Evolutionary conservation across 345 rosid genomes (phyloP).

Genomic region (Aquilaria yunnanensis): DNA sequence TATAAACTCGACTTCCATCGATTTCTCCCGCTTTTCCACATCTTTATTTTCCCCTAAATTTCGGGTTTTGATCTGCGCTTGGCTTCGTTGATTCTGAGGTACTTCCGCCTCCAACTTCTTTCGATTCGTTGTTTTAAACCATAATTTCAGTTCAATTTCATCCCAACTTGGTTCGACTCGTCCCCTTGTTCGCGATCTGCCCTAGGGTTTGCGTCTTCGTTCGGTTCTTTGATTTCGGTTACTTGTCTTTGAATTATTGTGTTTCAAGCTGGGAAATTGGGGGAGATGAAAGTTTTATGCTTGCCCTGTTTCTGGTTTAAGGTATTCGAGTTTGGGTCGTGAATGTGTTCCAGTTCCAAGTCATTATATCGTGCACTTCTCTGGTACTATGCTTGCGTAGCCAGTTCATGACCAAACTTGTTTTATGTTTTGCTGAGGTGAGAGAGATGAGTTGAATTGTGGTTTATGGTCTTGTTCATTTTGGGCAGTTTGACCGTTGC

Average conservation of each 20-base stretch:
- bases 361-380: not conserved
- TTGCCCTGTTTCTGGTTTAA: not conserved
- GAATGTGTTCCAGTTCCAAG: not conserved
- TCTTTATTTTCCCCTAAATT: not conserved
- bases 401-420: not conserved
- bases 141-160: conserved; percentile 13
- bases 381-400: not conserved
- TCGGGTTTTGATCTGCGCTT: conserved; percentile 21
- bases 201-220: conserved; percentile 25
- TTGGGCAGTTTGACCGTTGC: conserved; percentile 10
- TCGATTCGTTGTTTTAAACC: conserved; percentile 5
- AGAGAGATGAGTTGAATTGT: not conserved
- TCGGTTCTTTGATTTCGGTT: not conserved
- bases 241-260: not conserved
- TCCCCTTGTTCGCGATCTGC: not conserved
- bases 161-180: not conserved
- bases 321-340: not conserved
- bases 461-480: conserved; percentile 2
- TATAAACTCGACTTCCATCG: not conserved
- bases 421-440: not conserved
- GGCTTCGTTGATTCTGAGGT: conserved; percentile 24
- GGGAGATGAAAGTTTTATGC: not conserved
- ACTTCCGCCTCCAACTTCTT: conserved; percentile 4
- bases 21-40: conserved; percentile 13
- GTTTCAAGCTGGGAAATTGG: not conserved